Percentiles rank a stretch among this genome's conserved stretches.
Evolutionary conservation across 1,284 basidiomycete species (phyloP).

Genomic region (Inonotus hispidus): DNA sequence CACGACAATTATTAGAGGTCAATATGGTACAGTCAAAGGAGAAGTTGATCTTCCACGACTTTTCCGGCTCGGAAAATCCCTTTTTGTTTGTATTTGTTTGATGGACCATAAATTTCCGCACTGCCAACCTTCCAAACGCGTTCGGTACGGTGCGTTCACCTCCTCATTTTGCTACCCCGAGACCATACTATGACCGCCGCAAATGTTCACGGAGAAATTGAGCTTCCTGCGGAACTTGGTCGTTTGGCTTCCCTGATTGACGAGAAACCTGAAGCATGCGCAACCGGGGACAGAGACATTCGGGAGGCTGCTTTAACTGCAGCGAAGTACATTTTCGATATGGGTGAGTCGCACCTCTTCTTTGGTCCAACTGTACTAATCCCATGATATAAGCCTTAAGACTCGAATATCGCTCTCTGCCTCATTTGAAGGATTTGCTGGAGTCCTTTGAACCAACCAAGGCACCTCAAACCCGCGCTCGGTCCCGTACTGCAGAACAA

Average conservation of each 20-base stretch:
- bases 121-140: background rate
- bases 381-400: constrained; percentile 42
- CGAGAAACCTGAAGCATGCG: constrained; percentile 47
- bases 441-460: constrained; percentile 54
- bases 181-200: background rate
- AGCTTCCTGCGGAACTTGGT: constrained; percentile 38
- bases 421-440: constrained; percentile 65
- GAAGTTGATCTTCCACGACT: too few relatives aligned
- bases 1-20: too few relatives aligned
- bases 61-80: too few relatives aligned
- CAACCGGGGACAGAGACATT: constrained; percentile 51
- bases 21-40: too few relatives aligned
- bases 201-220: constrained; percentile 17
- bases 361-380: background rate
- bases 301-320: constrained; percentile 59
- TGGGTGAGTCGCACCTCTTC: constrained; percentile 43
- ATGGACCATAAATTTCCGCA: background rate
- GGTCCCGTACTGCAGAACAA: constrained; percentile 34
- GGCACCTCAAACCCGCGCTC: constrained; percentile 70
- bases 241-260: constrained; percentile 50
- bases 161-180: background rate
- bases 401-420: constrained; percentile 60
- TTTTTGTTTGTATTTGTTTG: background rate
- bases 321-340: constrained; percentile 75
- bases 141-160: background rate